These are phyloP conservation scores for Starmerella stellata DNA, from an alignment of 805 yeast genomes.

Conservation along the genomic window DNA sequence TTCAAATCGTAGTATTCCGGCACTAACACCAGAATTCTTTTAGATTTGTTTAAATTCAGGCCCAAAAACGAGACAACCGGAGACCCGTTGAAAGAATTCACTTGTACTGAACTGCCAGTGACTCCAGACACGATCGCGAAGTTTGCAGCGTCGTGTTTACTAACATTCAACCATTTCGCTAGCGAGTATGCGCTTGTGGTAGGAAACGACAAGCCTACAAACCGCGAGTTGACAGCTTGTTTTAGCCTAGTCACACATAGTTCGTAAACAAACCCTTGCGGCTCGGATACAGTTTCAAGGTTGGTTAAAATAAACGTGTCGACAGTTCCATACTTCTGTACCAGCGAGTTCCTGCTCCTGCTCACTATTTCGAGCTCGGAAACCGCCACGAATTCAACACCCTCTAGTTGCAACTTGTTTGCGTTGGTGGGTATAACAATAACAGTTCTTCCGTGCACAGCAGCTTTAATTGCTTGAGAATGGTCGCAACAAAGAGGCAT, in stretches of 20 bases:
- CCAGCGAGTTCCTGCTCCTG: background rate
- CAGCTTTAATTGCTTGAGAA: background rate
- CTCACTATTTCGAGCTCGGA: slow-evolving; percentile 1
- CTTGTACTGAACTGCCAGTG: slow-evolving; percentile 27
- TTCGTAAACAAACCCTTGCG: slow-evolving; percentile 50
- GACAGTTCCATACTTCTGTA: slow-evolving; percentile 34
- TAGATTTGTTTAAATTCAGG: background rate
- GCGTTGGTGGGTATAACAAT: background rate
- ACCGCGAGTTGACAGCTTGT: slow-evolving; percentile 23
- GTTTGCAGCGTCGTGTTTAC: slow-evolving; percentile 42
- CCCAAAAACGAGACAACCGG: background rate
- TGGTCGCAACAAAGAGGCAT: slow-evolving; percentile 13
- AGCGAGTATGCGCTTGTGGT: slow-evolving; percentile 59
- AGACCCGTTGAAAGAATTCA: background rate
- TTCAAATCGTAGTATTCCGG: too few relatives aligned
- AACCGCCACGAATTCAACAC: background rate
- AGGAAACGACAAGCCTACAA: slow-evolving; percentile 54
- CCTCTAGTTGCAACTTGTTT: background rate
- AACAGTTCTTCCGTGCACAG: background rate
- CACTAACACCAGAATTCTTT: background rate
- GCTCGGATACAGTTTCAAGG: slow-evolving; percentile 46
- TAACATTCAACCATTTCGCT: slow-evolving; percentile 73
- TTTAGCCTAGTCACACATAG: slow-evolving; percentile 39
- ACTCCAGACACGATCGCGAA: slow-evolving; percentile 46
- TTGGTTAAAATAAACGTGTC: slow-evolving; percentile 60